A percentile compares a stretch with the other conserved stretches of the same genome.
phyloP scores from a whole-genome alignment of 139 green algal genomes.

The Chlorella sorokiniana region DNA sequence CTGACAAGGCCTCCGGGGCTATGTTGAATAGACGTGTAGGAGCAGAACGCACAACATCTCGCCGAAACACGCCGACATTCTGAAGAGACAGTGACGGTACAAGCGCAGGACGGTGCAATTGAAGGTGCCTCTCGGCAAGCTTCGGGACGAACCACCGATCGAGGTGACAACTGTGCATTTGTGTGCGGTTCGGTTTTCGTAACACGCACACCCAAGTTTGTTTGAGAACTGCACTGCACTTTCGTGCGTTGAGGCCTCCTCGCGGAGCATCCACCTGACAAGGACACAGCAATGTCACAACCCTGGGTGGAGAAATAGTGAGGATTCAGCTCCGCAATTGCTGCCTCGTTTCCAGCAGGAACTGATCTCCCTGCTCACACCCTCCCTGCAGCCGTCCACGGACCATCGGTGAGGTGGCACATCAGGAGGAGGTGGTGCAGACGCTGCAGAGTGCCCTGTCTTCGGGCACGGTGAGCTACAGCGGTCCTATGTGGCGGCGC shows the following conservation, averaged over 20 bases:
- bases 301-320: constrained; percentile 89
- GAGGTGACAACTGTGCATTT: too few species aligned
- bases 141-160: too few species aligned
- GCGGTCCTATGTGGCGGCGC: background rate
- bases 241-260: background rate
- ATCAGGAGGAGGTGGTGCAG: constrained; percentile 93
- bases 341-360: too few species aligned
- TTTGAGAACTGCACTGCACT: too few species aligned
- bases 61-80: too few species aligned
- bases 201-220: too few species aligned
- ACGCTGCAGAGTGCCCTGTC: constrained; percentile 86
- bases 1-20: background rate
- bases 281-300: constrained; percentile 29
- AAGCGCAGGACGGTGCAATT: too few species aligned
- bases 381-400: constrained; percentile 76
- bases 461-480: constrained; percentile 76
- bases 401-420: constrained; percentile 89
- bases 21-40: background rate
- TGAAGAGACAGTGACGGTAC: too few species aligned
- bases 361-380: background rate
- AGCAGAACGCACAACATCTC: too few species aligned
- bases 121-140: too few species aligned
- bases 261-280: background rate
- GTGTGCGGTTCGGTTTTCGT: too few species aligned
- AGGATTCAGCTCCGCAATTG: background rate